Evolutionary conservation across 2,329 filamentous ascomycete genomes (phyloP).

Genomic region (Pseudogymnoascus sp.): DNA sequence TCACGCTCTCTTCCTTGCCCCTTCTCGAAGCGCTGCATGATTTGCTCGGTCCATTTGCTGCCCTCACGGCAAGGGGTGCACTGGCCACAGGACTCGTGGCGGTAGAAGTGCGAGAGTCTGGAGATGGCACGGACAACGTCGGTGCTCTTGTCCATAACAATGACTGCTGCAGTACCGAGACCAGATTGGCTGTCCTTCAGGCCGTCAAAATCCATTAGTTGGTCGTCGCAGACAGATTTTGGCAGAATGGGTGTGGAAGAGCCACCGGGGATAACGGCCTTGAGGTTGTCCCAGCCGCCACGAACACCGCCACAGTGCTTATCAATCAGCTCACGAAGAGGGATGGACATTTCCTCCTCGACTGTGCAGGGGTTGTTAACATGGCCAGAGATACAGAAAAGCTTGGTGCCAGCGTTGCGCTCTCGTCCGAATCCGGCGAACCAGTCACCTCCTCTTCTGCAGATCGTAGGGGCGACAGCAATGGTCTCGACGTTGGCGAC

Average conservation of each 20-base stretch:
- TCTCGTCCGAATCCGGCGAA: conserved; percentile 92
- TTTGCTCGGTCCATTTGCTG: conserved; percentile 98
- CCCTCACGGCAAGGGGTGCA: conserved; percentile 99
- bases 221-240: conserved; percentile 81
- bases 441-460: conserved; percentile 84
- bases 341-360: conserved; percentile 99
- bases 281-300: conserved; percentile 96
- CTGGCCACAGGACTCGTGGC: conserved; percentile 96
- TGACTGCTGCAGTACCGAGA: conserved; percentile 93
- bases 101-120: conserved; percentile 91
- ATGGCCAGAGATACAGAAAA: conserved; percentile 96
- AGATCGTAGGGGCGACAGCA: conserved; percentile 91
- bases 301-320: conserved; percentile 96
- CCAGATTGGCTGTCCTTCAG: conserved; percentile 97
- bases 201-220: conserved; percentile 98
- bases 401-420: conserved; percentile 93
- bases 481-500: conserved; percentile 98
- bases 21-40: conserved; percentile 93
- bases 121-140: conserved; percentile 93
- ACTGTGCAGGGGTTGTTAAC: conserved; percentile 98
- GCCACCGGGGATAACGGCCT: conserved; percentile 90
- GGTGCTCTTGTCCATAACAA: conserved; percentile 98
- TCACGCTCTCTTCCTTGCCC: conserved; percentile 82
- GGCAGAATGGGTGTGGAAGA: conserved; percentile 95
- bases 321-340: conserved; percentile 90